Base-by-base conservation (phyloP, 257 asterid genomes). In the Misopates orontium region DNA sequence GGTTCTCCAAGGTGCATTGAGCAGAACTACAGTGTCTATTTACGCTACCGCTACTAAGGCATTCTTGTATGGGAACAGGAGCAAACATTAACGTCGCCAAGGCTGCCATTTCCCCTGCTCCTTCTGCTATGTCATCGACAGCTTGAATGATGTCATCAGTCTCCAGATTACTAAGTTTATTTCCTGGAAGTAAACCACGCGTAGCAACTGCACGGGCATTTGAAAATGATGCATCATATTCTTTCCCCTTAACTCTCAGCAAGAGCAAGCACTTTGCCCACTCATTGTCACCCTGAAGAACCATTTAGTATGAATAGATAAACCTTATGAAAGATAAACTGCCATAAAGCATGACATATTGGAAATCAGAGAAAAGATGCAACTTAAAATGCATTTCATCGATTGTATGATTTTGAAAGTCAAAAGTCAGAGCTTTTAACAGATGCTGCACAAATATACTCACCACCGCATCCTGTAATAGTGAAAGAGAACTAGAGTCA, bases 111-210 rank as follows among this genome's bases (percentile, higher is more conserved):
- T 90, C 99, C 70, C 99, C 96, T 47, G 96, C 95, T 79, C 95
- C 95, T 84, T 94, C 99, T 6, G 99, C 99, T 54, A 94, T 90
- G 80, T 94, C 99, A 75, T 94, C 99, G 76, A 94, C 97, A 54
- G 94, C 87, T 71, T 72, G 83, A 70, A 94, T 83, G 80, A 86
- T 78, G 76, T 78, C 87, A 73, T 78, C 90, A 41, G 82, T 74
- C 77, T 82, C 96, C 82, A 79, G 56, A 71, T 64, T 75, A 73
- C 82, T 72, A 62, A 86, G 73, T 69, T 80, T 86, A 76, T 77
- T 86, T 69, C 95, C 87, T 10, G 87, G 82, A 75, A 75, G 77
- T 71, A 84, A 62, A 78, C 89, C 86, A 57, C 79, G 84, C 20
- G 87, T 79, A 71, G 86, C 83, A 79, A 94, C 84, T 53, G 95